Base-by-base conservation (phyloP, 2,329 filamentous ascomycete genomes). In the Beauveria medogensis region DNA sequence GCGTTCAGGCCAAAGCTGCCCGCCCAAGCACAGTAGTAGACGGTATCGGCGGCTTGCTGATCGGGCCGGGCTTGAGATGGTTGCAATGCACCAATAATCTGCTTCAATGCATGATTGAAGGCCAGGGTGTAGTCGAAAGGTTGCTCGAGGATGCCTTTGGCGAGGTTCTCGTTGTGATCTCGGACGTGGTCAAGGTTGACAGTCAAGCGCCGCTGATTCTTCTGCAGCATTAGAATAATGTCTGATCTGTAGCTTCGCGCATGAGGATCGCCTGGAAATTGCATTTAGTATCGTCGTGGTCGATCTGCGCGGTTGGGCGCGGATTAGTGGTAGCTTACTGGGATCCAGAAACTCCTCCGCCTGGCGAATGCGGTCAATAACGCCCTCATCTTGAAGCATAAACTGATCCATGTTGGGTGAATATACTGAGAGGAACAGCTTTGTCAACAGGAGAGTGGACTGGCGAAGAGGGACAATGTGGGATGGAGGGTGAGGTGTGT, bases 11-110 rank as follows among this genome's bases (percentile, higher is more conserved):
- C 94, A 71, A 99, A 99, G 71, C 91, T 96, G 66, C 94, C 94
- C 60, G 93, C 86, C 78, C 91, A 97, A n/a, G 94, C 94, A 70
- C 94, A 97, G 73, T 99, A 97, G 77, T 96, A 99, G 68, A 91
- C 81, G 47, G 87, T 85, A 72, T 97, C 92, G 34, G 89, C 86
- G 48, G 85, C 82, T 1, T 85, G 87, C 73, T 96, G 91, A 67
- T 88, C 87, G 3, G 88, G 82, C 2, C 91, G 85, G 46, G 90
- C 85, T 43, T 60, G 58, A 68, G 89, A 86, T 12, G 88, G 87
- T 37, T 96, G 79, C 28, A 60, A 16, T 3, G 91, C 89, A 70
- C 88, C 84, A 65, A 97, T 87, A 57, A 97, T 89, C 65, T 94
- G 87, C 71, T 94, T 96, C 64, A 99, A 83, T 1, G 93, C 94